Evolutionary conservation across 495 filamentous ascomycete genomes (phyloP).

Genomic region (Penicillium taxi): DNA sequence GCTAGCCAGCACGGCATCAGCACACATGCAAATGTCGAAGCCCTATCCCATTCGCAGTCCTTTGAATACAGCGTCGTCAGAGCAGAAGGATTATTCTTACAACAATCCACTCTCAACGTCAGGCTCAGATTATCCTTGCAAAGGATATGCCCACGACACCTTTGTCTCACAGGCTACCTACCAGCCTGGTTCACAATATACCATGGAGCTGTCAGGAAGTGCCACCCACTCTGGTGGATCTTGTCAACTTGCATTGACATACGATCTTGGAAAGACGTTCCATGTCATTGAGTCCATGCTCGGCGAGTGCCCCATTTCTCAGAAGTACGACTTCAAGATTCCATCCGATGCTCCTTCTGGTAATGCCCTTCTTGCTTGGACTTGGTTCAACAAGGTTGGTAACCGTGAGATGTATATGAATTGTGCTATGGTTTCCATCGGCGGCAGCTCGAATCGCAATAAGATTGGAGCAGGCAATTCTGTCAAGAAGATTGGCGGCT

Average conservation of each 20-base stretch:
- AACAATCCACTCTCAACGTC: conserved; percentile 36
- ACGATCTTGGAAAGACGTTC: conserved; percentile 60
- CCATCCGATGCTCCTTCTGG: conserved; percentile 38
- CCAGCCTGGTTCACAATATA: conserved; percentile 32
- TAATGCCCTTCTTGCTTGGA: conserved; percentile 66
- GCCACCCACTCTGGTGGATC: conserved; percentile 82
- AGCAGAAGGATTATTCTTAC: conserved; percentile 45
- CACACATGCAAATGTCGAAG: conserved; percentile 41
- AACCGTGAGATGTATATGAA: conserved; percentile 97
- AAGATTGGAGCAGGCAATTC: neutral
- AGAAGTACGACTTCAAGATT: conserved; percentile 42
- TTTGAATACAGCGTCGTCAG: conserved; percentile 28
- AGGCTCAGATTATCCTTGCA: conserved; percentile 45
- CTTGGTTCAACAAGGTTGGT: conserved; percentile 86
- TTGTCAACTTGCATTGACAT: conserved; percentile 78
- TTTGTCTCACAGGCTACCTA: conserved; percentile 41
- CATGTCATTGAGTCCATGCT: conserved; percentile 78
- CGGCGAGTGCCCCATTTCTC: conserved; percentile 64
- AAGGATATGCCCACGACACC: conserved; percentile 42
- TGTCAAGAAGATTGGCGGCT: neutral
- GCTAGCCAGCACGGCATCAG: conserved; percentile 32
- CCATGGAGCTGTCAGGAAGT: conserved; percentile 33
- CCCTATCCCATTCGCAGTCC: conserved; percentile 43
- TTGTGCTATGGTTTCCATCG: conserved; percentile 67
- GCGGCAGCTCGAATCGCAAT: conserved; percentile 31